Base-by-base conservation (phyloP, 768 basidiomycete genomes). In the Wakefieldia striispora region DNA sequence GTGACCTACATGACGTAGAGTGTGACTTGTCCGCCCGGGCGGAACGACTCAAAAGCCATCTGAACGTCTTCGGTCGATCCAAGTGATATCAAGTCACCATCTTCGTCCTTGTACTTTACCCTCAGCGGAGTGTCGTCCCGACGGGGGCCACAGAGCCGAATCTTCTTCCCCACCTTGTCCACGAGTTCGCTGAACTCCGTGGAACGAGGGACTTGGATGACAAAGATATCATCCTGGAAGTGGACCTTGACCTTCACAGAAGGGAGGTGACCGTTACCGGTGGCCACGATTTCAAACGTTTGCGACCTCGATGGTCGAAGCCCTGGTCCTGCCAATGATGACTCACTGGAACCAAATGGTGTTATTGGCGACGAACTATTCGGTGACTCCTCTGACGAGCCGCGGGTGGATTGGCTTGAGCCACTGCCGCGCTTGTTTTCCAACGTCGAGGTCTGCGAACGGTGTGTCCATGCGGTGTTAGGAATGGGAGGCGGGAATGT, bases 151-250 rank as follows among this genome's bases (percentile, higher is more conserved):
- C 93, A 95, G 23, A 95, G 76, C 26, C 91, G 80, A 58, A 97
- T 95, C 80, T 97, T 98, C 72, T 84, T 84, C 29, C 88, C 86
- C 2, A 98, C 91, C 65, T 86, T 88, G 67, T 93, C 88, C 45
- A 95, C 87, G 45, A 98, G 76, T 38, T 93, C 89, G 45, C 73
- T 75, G 68, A 86, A 95, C 65, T 88, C 83, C 29, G 90, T 91
- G 53, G 75, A 70, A 53, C 86, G 79, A 37, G 89, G 80, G 21
- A 95, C 91, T 69, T 92, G 88, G 50, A 97, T 90, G 54, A 95
- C 88, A 64, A 97, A 98, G 40, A 97, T 88, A 65, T 97, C 94
- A 59, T 95, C 90, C 61, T 91, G 84, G 73, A 88, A 97, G 67
- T 91, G 89, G 45, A 97, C 92, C 71, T 95, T 95, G 64, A 97